Evolutionary conservation across 148 eudicot species (phyloP).

Genomic region (Diospyros kaki): DNA sequence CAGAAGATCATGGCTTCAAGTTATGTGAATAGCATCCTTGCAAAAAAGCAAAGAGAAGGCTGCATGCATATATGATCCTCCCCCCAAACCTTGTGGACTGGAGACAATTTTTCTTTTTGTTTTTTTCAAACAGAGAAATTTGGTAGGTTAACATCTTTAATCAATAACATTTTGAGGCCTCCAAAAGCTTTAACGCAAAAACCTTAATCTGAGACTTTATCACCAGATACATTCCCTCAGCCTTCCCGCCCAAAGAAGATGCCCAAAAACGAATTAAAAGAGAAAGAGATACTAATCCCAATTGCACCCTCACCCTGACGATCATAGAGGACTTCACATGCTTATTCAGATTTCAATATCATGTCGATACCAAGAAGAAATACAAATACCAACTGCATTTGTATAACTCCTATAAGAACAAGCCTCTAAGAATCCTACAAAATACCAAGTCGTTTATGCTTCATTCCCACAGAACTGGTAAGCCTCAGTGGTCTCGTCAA

Average conservation of each 20-base stretch:
- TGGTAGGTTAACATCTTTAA: neutral
- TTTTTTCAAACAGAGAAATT: neutral
- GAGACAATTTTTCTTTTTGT: too few relatives aligned
- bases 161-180: neutral
- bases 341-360: neutral
- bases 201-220: too few relatives aligned
- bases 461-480: neutral
- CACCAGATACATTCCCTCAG: too few relatives aligned
- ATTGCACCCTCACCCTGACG: too few relatives aligned
- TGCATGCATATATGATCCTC: neutral
- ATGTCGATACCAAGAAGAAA: neutral
- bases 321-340: neutral
- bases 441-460: neutral
- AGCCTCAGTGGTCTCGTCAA: neutral
- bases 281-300: too few relatives aligned
- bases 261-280: too few relatives aligned
- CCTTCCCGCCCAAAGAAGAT: too few relatives aligned
- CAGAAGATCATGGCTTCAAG: too few relatives aligned
- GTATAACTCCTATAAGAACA: neutral
- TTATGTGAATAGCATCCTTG: too few relatives aligned
- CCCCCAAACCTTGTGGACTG: too few relatives aligned
- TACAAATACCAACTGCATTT: neutral
- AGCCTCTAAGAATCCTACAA: neutral
- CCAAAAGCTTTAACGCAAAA: neutral
- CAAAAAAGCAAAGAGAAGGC: too few relatives aligned